Base-by-base conservation (phyloP, 78 protist species). In the Cavenderia fasciculata region DNA sequence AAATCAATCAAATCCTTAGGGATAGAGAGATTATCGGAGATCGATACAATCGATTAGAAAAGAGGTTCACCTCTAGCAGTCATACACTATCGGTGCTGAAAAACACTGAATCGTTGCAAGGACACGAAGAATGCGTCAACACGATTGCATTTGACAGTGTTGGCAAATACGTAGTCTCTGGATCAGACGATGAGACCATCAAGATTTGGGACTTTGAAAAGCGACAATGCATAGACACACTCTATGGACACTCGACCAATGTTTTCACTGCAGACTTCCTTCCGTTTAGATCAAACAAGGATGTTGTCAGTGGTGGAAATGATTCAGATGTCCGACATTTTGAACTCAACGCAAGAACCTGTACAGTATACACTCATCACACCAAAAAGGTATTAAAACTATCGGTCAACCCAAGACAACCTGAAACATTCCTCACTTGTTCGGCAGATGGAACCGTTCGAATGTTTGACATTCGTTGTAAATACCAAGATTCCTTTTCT, bases 381-480 rank as follows among this genome's bases (percentile, higher is more conserved):
- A 34, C 33, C 16, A 66, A 51, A n/a, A 91, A 91, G 16, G 85
- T 91, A 34, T 43, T 91, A 7, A 59, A 66, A 41, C 21, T 91
- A 40, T 72, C 90, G 5, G 69, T 51, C 23, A 70, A 72, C 44
- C 88, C 88, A 33, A 29, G n/a, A 1, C 21, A 21, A 29, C 77
- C 94, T 5, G 33, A 70, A 8, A 10, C 23, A 12, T 69, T 91
- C 46, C 4, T 91, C 14, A 59, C 63, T 36, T 79, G 86, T 0
- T 91, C 94, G 0, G 19, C 71, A 10, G 94, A 91, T 71, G 94
- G 94, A 11, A 75, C 94, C 7, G 76, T 91, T 7, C 44, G 94
- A 51, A 57, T 82, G 62, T 66, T 84, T 43, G 94, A 91, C 29
- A 52, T 91, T 8, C 6, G 94, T 21, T 19, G 5, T 21, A 68